phyloP scores from a whole-genome alignment of 306 rosid genomes.

The Mucuna pruriens region DNA sequence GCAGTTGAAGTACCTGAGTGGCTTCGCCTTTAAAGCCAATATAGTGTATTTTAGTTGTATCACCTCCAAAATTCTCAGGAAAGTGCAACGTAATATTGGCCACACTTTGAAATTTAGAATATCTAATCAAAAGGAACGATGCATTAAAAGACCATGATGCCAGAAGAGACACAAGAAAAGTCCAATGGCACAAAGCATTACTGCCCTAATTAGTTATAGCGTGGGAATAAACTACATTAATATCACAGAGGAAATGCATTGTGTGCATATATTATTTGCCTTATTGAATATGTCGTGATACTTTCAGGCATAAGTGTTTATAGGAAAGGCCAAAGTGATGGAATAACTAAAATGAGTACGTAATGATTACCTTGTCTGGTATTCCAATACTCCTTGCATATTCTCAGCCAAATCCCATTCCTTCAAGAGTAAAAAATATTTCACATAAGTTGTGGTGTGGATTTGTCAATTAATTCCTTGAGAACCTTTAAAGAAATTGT shows the following conservation, averaged over 20 bases:
- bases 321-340: constrained; percentile 5
- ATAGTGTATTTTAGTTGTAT: constrained; percentile 78
- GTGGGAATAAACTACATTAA: constrained; percentile 1
- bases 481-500: constrained; percentile 38
- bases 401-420: constrained; percentile 99
- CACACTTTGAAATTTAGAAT: constrained; percentile 94
- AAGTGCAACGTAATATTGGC: constrained; percentile 93
- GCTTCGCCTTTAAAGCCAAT: constrained; percentile 99
- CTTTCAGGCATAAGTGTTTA: neutral
- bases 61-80: constrained; percentile 89
- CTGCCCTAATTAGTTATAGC: neutral
- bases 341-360: constrained; percentile 20
- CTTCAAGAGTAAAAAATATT: constrained; percentile 50
- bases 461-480: constrained; percentile 33
- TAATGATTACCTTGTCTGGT: constrained; percentile 86
- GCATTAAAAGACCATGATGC: constrained; percentile 26
- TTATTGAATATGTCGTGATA: neutral
- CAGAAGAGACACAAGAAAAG: constrained; percentile 23
- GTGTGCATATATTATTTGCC: neutral
- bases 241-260: constrained; percentile 10
- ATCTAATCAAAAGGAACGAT: constrained; percentile 51
- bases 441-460: constrained; percentile 34
- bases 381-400: constrained; percentile 91
- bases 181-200: neutral
- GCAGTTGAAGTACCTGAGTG: constrained; percentile 72